Evolutionary conservation across 768 basidiomycete genomes (phyloP), one percentile per base, ranked within the genome.

Genomic region (Suillus fuscotomentosus): DNA sequence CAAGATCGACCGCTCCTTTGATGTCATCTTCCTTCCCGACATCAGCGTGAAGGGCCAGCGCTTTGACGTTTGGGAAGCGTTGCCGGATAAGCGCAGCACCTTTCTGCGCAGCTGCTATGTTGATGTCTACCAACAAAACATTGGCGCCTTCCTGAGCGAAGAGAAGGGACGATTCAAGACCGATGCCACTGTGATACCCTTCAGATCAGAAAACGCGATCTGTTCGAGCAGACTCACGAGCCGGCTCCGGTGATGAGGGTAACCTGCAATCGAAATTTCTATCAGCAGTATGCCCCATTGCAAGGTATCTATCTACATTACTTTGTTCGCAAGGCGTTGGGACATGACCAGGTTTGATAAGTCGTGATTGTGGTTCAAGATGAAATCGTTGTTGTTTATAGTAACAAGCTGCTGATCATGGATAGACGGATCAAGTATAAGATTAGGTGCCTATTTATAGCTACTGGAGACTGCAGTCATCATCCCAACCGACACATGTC

Each of bases 71-170:
- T 3, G 92, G 91, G 72, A 78, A 91, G 55, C 86, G 83, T 65
- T 88, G 72, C 22, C 78, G 71, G 74, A 99, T 89, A 53, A 89
- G 72, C 36, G 80, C 81, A 20, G 84, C 88, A 3, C 83, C 88
- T 60, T 84, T 88, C 74, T 94, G 80, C 5, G 87, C 95, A 31
- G 88, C 90, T 24, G 82, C 78, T 27, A 88, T 68, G 76, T 95
- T 97, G 75, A 99, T 87, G 75, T 99, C 97, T 41, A 88, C 91
- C 51, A 96, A 85, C 51, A 98, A 74, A 65, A 99, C 88, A 70
- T 89, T 86, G n/a, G 95, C 95, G 31, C 97, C 96, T 76, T 99
- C 97, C 66, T 86, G 84, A 2, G 97, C 97, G 75, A 99, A 99
- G 54, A 98, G 84, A 65, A 98, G 83, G n/a, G 95, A 88, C 0